Percentiles rank a stretch among this genome's conserved stretches.
phyloP scores from a whole-genome alignment of 2,329 filamentous ascomycete species.

The Dendryphion nanum region DNA sequence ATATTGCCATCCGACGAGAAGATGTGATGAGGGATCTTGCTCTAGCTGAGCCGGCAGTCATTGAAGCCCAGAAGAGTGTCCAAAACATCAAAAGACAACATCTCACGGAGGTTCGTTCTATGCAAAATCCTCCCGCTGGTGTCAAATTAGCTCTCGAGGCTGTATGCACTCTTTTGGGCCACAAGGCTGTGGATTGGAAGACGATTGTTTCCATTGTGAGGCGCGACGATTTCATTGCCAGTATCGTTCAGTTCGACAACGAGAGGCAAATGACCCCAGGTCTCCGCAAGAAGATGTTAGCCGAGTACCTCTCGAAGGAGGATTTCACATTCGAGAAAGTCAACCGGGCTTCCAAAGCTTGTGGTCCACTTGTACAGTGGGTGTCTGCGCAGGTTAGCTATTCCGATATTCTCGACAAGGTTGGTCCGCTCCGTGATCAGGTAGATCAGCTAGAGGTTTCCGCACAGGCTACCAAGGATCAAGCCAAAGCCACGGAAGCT shows the following conservation, averaged over 20 bases:
- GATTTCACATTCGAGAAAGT: slow-evolving; percentile 97
- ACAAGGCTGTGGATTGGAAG: slow-evolving; percentile 90
- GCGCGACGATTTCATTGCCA: slow-evolving; percentile 94
- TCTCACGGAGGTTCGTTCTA: slow-evolving; percentile 94
- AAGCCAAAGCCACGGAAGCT: slow-evolving; percentile 87
- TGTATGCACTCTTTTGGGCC: slow-evolving; percentile 91
- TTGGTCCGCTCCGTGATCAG: slow-evolving; percentile 89
- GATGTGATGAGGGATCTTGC: slow-evolving; percentile 86
- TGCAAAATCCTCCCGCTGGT: slow-evolving; percentile 87
- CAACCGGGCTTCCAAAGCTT: slow-evolving; percentile 93
- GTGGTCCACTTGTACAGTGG: slow-evolving; percentile 96
- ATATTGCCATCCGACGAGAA: slow-evolving; percentile 78
- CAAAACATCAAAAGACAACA: slow-evolving; percentile 98
- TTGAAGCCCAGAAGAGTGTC: slow-evolving; percentile 92
- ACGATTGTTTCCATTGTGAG: slow-evolving; percentile 84
- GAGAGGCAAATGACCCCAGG: slow-evolving; percentile 87
- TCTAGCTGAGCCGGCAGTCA: slow-evolving; percentile 86
- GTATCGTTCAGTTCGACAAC: slow-evolving; percentile 96
- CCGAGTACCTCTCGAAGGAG: slow-evolving; percentile 85
- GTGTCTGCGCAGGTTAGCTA: slow-evolving; percentile 95
- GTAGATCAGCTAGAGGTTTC: slow-evolving; percentile 83
- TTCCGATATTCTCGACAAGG: slow-evolving; percentile 92
- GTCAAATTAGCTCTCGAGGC: slow-evolving; percentile 91
- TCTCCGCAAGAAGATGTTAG: slow-evolving; percentile 83
- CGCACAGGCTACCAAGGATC: slow-evolving; percentile 86